Evolutionary conservation across 345 rosid genomes (phyloP).

Genomic region (thale cress (Arabidopsis thaliana)): TAIR10.1 NC_003076.8:23865501-23866000

Average conservation of each 20-base stretch:
- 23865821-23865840: conserved; percentile 55
- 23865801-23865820: background rate
- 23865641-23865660: conserved; percentile 47
- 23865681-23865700: background rate
- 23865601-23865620: conserved; percentile 50
- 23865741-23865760: conserved; percentile 57
- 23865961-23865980: conserved; percentile 7
- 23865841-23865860: conserved; percentile 58
- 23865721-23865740: conserved; percentile 60
- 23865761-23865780: background rate
- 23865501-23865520: background rate
- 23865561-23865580: conserved; percentile 60
- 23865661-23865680: conserved; percentile 27
- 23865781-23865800: background rate
- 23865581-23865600: conserved; percentile 49
- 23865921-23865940: conserved; percentile 37
- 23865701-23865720: conserved; percentile 61
- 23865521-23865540: conserved; percentile 25
- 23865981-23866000: background rate
- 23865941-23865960: background rate
- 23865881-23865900: conserved; percentile 40
- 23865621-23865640: conserved; percentile 60
- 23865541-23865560: conserved; percentile 58
- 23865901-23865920: conserved; percentile 40
- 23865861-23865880: conserved; percentile 55